These are phyloP conservation scores for Botrytis byssoidea DNA, from an alignment of 2,329 filamentous ascomycete genomes.

Conservation along the genomic window DNA sequence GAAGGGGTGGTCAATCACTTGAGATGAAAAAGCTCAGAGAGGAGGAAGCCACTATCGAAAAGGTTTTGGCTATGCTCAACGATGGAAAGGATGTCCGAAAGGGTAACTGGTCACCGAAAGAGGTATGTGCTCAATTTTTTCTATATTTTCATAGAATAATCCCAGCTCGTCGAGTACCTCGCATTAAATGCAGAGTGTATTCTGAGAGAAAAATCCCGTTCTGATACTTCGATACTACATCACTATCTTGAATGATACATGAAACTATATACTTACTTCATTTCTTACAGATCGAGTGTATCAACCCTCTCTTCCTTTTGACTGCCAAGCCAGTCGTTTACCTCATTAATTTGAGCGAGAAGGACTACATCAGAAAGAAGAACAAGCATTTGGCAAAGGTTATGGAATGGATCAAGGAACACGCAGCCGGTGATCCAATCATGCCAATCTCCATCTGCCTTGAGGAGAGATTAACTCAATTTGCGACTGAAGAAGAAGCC, in stretches of 20 bases:
- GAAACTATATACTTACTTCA: constrained; percentile 25
- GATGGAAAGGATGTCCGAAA: constrained; percentile 92
- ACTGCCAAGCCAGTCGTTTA: constrained; percentile 97
- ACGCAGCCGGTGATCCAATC: constrained; percentile 83
- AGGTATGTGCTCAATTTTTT: constrained; percentile 64
- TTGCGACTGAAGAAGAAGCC: constrained; percentile 73
- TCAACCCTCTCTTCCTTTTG: constrained; percentile 93
- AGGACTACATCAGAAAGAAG: constrained; percentile 97
- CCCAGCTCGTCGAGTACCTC: constrained; percentile 99
- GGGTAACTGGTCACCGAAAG: constrained; percentile 84
- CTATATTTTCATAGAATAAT: constrained; percentile 62
- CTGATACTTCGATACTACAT: constrained; percentile 33
- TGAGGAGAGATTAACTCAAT: constrained; percentile 84
- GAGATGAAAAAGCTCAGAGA: constrained; percentile 98
- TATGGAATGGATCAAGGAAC: constrained; percentile 90
- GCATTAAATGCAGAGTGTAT: constrained; percentile 72
- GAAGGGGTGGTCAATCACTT: constrained; percentile 87
- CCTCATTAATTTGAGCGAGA: constrained; percentile 95
- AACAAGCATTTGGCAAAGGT: constrained; percentile 97
- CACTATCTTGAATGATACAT: background rate
- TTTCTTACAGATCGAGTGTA: constrained; percentile 76
- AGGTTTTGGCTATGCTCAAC: constrained; percentile 78
- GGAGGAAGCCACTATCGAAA: constrained; percentile 90
- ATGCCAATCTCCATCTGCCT: constrained; percentile 91
- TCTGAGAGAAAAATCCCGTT: constrained; percentile 70